Evolutionary conservation across 163 green algal genomes (phyloP).

Genomic region (Volvox carteri): DNA sequence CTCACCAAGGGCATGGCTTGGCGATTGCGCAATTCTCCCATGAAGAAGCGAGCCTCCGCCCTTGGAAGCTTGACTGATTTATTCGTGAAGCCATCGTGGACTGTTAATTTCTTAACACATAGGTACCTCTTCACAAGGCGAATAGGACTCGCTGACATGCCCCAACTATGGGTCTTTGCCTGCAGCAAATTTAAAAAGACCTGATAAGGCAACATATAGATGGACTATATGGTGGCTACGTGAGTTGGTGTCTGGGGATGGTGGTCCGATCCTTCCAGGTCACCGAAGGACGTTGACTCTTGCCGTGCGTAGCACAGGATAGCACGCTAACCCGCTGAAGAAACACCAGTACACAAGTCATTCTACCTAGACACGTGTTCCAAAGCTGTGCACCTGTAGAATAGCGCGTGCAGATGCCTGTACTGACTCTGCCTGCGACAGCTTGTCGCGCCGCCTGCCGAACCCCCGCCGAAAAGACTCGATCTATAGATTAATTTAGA

Average conservation of each 20-base stretch:
- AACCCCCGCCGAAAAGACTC: background rate
- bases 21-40: conserved; percentile 59
- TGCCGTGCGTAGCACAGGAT: background rate
- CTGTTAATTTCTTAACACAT: conserved; percentile 45
- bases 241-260: too few species aligned
- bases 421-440: background rate
- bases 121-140: conserved; percentile 20
- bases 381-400: background rate
- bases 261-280: background rate
- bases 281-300: background rate
- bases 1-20: conserved; percentile 50
- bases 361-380: background rate
- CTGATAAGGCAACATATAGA: too few species aligned
- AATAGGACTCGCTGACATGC: conserved; percentile 11
- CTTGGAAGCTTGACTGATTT: conserved; percentile 48
- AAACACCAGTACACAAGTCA: too few species aligned
- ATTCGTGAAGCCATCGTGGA: conserved; percentile 28
- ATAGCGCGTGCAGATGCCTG: background rate
- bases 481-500: background rate
- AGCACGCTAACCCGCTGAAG: background rate
- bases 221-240: too few species aligned
- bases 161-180: background rate
- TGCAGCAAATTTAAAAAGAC: background rate
- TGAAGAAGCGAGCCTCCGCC: conserved; percentile 53
- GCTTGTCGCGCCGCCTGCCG: background rate